Evolutionary conservation across 208 protist species (phyloP).

Genomic region (Eutreptiella sp.): DNA sequence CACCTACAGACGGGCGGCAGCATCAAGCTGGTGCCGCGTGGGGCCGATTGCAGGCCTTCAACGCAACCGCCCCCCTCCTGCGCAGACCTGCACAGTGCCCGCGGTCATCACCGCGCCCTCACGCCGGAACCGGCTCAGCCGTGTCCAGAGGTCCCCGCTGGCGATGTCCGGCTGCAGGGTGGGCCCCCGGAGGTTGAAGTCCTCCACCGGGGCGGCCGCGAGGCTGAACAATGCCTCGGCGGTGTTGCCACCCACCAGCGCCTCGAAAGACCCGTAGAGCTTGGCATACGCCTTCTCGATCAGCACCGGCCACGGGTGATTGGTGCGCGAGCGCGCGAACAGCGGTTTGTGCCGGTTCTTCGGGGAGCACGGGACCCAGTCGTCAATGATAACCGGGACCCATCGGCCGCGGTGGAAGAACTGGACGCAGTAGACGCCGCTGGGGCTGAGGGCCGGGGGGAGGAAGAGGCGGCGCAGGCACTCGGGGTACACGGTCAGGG

Average conservation of each 20-base stretch:
- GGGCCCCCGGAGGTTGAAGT: no score
- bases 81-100: no score
- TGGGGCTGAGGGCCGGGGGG: conserved; percentile 45
- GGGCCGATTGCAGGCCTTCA: no score
- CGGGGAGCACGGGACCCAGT: conserved; percentile 49
- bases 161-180: no score
- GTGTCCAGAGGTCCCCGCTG: no score
- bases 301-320: conserved; percentile 62
- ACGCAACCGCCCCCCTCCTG: no score
- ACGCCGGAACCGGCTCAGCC: no score
- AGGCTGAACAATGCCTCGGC: conserved; percentile 72
- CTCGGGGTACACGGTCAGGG: conserved; percentile 45
- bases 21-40: no score
- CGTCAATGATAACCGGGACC: conserved; percentile 60
- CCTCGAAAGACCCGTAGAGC: conserved; percentile 71
- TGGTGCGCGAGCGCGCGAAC: conserved; percentile 54
- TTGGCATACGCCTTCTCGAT: conserved; percentile 84
- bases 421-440: conserved; percentile 56
- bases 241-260: conserved; percentile 64
- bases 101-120: no score
- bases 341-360: conserved; percentile 44
- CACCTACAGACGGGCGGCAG: no score
- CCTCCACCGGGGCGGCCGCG: no score
- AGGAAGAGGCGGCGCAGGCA: conserved; percentile 54
- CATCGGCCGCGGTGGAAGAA: conserved; percentile 58